phyloP scores from a whole-genome alignment of 345 rosid genomes.

The Dipteronia sinensis region DNA sequence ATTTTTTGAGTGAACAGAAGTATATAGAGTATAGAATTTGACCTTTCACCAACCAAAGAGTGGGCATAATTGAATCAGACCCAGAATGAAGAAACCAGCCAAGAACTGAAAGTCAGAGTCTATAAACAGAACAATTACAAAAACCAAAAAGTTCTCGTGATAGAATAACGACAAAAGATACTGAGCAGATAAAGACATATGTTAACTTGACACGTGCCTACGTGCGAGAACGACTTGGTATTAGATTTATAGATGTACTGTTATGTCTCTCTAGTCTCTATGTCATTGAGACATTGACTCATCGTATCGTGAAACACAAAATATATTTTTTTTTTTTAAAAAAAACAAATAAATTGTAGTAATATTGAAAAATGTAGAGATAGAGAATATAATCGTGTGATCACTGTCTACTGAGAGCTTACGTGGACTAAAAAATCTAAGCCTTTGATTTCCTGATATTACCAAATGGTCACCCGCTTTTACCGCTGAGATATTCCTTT shows the following conservation, averaged over 20 bases:
- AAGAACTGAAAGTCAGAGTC: neutral
- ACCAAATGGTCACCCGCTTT: conserved; percentile 23
- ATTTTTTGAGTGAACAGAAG: neutral
- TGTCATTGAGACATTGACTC: neutral
- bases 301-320: neutral
- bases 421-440: neutral
- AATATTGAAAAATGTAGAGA: neutral
- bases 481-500: conserved; percentile 18
- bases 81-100: neutral
- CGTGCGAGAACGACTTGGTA: neutral
- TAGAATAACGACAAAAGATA: conserved; percentile 11
- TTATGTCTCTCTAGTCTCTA: too few species aligned
- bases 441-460: neutral
- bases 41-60: conserved; percentile 20
- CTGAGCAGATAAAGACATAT: conserved; percentile 18
- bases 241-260: neutral
- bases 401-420: conserved; percentile 3
- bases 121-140: neutral
- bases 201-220: conserved; percentile 24
- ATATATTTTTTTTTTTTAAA: too few species aligned
- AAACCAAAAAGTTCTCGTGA: conserved; percentile 32
- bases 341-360: too few species aligned
- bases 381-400: neutral
- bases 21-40: conserved; percentile 19
- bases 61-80: neutral